A percentile compares a stretch with the other conserved stretches of the same genome.
phyloP scores from a whole-genome alignment of 345 rosid species.

The Sonneratia alba region DNA sequence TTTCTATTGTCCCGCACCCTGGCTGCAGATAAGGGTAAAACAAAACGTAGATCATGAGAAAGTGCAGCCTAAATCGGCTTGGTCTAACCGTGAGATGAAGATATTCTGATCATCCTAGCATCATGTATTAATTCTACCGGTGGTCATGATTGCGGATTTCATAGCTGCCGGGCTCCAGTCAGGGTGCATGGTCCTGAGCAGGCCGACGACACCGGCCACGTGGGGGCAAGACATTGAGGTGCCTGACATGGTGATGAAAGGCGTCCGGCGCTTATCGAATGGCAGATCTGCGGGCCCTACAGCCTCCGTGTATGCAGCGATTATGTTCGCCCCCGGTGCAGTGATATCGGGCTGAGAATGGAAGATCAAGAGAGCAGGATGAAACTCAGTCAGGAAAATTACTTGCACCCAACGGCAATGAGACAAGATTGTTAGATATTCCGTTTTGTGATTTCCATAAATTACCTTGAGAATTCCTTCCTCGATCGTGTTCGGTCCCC shows the following conservation, averaged over 20 bases:
- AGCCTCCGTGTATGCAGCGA: constrained; percentile 32
- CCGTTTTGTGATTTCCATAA: neutral
- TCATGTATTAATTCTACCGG: constrained; percentile 17
- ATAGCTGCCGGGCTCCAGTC: constrained; percentile 47
- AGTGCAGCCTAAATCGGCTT: too few relatives aligned
- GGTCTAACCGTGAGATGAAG: too few relatives aligned
- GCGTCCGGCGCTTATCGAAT: constrained; percentile 19
- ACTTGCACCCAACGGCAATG: too few relatives aligned
- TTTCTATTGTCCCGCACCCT: constrained; percentile 13
- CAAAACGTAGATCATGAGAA: too few relatives aligned
- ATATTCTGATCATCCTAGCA: too few relatives aligned
- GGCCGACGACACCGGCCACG: constrained; percentile 41
- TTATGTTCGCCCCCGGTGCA: constrained; percentile 41
- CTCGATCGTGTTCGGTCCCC: constrained; percentile 30
- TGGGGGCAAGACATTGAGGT: constrained; percentile 57
- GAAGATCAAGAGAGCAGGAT: neutral
- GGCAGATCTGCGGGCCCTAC: constrained; percentile 9
- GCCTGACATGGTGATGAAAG: constrained; percentile 25
- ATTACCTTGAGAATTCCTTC: constrained; percentile 32
- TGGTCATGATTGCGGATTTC: constrained; percentile 39
- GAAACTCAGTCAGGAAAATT: neutral
- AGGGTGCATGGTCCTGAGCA: constrained; percentile 33
- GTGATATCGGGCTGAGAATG: constrained; percentile 41
- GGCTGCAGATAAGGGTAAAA: constrained; percentile 33
- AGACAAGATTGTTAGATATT: too few relatives aligned